A percentile compares a stretch with the other conserved stretches of the same genome.
Conservation (phyloP, 164 flowering plant genomes). For the Saururus chinensis region DNA sequence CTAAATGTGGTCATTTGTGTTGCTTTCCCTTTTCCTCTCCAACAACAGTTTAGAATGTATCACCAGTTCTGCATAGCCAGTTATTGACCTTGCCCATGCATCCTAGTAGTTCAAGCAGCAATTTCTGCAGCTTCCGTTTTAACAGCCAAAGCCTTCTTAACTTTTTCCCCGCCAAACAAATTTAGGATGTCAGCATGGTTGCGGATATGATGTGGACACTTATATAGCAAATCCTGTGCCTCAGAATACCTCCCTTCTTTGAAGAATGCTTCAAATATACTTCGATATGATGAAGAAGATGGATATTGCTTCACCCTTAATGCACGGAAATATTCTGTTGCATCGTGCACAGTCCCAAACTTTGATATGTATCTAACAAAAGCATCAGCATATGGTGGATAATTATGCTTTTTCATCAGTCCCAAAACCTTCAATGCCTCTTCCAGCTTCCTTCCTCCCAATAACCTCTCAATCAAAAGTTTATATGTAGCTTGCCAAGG, state of each 20-base stretch:
- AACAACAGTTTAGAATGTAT: too few relatives aligned
- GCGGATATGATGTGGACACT: conserved; percentile 77
- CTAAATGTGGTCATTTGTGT: too few relatives aligned
- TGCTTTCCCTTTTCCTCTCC: too few relatives aligned
- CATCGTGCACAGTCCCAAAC: conserved; percentile 75
- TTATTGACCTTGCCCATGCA: neutral
- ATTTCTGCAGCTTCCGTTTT: neutral
- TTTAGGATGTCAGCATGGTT: conserved; percentile 35
- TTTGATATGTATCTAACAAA: conserved; percentile 54
- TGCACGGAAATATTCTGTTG: conserved; percentile 46
- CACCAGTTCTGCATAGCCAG: neutral
- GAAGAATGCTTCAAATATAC: conserved; percentile 44
- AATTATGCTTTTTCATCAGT: conserved; percentile 60
- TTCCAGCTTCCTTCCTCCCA: conserved; percentile 50
- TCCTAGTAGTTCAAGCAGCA: neutral
- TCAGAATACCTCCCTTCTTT: conserved; percentile 68
- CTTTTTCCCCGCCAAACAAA: conserved; percentile 44
- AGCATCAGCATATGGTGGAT: conserved; percentile 66
- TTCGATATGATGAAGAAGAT: conserved; percentile 39
- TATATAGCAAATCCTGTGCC: conserved; percentile 71
- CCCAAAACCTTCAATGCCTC: conserved; percentile 67
- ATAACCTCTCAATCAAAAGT: conserved; percentile 46
- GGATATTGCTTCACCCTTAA: conserved; percentile 46
- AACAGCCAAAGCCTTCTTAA: neutral
- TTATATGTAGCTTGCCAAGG: conserved; percentile 94